Evolutionary conservation across 495 filamentous ascomycete genomes (phyloP).

Genomic region (Annulohypoxylon stygium): DNA sequence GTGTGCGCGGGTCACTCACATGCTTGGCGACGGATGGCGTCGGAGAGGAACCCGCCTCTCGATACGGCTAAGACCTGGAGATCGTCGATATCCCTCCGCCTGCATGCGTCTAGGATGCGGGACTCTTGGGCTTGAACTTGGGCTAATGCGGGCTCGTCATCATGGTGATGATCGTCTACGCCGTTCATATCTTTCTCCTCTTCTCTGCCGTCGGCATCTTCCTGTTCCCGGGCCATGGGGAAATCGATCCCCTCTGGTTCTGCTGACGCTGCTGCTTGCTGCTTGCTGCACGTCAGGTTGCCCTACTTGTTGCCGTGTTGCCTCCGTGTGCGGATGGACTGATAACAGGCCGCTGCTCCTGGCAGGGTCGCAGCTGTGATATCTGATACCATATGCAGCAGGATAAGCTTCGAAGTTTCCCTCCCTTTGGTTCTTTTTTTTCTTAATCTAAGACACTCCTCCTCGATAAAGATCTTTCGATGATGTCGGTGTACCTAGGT

Average conservation of each 20-base stretch:
- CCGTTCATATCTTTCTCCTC: slow-evolving; percentile 22
- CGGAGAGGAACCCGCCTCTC: slow-evolving; percentile 80
- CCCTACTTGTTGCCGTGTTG: slow-evolving; percentile 30
- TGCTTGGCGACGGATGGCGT: slow-evolving; percentile 81
- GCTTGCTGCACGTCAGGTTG: slow-evolving; percentile 42
- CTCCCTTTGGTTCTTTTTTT: background rate
- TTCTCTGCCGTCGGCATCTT: slow-evolving; percentile 29
- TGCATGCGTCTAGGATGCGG: slow-evolving; percentile 77
- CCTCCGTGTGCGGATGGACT: slow-evolving; percentile 25
- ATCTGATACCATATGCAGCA: slow-evolving; percentile 39
- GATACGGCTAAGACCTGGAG: slow-evolving; percentile 77
- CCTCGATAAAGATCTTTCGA: background rate
- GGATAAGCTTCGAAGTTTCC: slow-evolving; percentile 7
- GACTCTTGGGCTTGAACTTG: slow-evolving; percentile 51
- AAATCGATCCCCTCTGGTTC: slow-evolving; percentile 15
- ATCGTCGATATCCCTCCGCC: slow-evolving; percentile 69
- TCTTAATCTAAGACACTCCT: slow-evolving; percentile 9
- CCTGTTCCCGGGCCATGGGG: slow-evolving; percentile 33
- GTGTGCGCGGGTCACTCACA: slow-evolving; percentile 72
- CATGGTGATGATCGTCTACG: slow-evolving; percentile 14
- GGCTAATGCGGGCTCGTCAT: slow-evolving; percentile 25
- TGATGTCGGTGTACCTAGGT: slow-evolving; percentile 1
- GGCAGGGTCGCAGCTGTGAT: slow-evolving; percentile 29
- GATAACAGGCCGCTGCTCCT: slow-evolving; percentile 37
- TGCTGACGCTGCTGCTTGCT: background rate